A percentile compares a stretch with the other conserved stretches of the same genome.
Conservation (phyloP, 225 moss, liverwort and hornwort genomes). For the Physcomitrium patens region DNA sequence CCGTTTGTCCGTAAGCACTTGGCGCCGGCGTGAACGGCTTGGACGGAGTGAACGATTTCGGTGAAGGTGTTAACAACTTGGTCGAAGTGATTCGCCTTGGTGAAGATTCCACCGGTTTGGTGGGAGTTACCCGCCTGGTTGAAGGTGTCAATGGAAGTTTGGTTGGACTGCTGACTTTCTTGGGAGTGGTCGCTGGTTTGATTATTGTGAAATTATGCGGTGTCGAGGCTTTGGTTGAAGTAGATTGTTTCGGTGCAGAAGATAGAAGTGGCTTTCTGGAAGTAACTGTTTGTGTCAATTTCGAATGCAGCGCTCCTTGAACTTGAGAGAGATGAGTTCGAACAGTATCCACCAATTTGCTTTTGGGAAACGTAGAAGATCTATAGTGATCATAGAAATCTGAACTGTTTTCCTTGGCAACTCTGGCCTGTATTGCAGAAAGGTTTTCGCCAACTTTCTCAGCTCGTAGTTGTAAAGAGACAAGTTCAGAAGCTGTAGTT, state of each 20-base stretch:
- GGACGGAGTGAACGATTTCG: slow-evolving; percentile 9
- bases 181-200: neutral
- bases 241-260: slow-evolving; percentile 18
- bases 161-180: slow-evolving; percentile 23
- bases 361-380: slow-evolving; percentile 42
- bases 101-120: neutral
- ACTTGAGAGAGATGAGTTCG: slow-evolving; percentile 52
- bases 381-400: slow-evolving; percentile 20
- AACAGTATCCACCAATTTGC: slow-evolving; percentile 49
- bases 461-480: slow-evolving; percentile 42
- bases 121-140: neutral
- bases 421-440: slow-evolving; percentile 43
- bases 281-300: slow-evolving; percentile 30
- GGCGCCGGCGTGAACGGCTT: slow-evolving; percentile 21
- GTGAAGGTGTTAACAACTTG: slow-evolving; percentile 31
- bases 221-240: neutral
- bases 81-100: slow-evolving; percentile 27
- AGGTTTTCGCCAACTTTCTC: slow-evolving; percentile 44
- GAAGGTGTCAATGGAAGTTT: slow-evolving; percentile 13
- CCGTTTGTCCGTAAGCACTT: slow-evolving; percentile 15
- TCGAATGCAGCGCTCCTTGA: slow-evolving; percentile 41
- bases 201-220: too few species aligned
- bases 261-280: slow-evolving; percentile 16
- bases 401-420: slow-evolving; percentile 31
- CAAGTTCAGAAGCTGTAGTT: slow-evolving; percentile 40